Percentiles rank a stretch among this genome's conserved stretches.
Conservation (phyloP, 495 filamentous ascomycete species). For the Aspergillus indologenus region DNA sequence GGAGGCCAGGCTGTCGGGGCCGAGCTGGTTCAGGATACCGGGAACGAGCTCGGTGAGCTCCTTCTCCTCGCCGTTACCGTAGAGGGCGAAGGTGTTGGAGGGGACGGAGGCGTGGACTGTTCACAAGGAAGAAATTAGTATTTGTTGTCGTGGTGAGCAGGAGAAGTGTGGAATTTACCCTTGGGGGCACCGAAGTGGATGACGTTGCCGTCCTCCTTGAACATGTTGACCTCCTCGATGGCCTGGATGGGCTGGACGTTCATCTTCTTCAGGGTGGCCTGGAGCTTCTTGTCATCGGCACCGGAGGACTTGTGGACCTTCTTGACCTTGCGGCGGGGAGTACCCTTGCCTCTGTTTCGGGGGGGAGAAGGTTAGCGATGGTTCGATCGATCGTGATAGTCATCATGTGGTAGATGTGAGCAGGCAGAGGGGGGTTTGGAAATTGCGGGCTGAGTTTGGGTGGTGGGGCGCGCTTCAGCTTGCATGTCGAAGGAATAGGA, state of each 20-base stretch:
- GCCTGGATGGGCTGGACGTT: constrained; percentile 96
- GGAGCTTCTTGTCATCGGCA: constrained; percentile 99
- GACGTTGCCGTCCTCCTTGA: constrained; percentile 99
- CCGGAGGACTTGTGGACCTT: constrained; percentile 87
- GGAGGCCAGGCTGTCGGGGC: constrained; percentile 94
- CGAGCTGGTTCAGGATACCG: constrained; percentile 98
- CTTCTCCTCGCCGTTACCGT: constrained; percentile 98
- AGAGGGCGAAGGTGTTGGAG: constrained; percentile 98
- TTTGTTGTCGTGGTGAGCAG: background rate
- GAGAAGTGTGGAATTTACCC: constrained; percentile 52
- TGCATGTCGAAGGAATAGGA: background rate
- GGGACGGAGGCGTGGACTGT: constrained; percentile 94
- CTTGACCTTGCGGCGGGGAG: constrained; percentile 96
- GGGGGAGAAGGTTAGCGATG: constrained; percentile 12
- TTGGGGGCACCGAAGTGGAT: constrained; percentile 98
- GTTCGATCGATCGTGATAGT: background rate
- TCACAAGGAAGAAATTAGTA: no score
- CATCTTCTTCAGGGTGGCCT: constrained; percentile 90
- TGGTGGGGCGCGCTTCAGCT: background rate
- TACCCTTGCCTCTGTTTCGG: constrained; percentile 82
- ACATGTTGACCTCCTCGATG: constrained; percentile 99
- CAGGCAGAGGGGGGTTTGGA: background rate
- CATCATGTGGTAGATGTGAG: background rate
- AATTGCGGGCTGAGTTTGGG: background rate
- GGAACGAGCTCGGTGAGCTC: constrained; percentile 99